Conservation (phyloP, 2,329 filamentous ascomycete genomes). For the Cercospora sp. region DNA sequence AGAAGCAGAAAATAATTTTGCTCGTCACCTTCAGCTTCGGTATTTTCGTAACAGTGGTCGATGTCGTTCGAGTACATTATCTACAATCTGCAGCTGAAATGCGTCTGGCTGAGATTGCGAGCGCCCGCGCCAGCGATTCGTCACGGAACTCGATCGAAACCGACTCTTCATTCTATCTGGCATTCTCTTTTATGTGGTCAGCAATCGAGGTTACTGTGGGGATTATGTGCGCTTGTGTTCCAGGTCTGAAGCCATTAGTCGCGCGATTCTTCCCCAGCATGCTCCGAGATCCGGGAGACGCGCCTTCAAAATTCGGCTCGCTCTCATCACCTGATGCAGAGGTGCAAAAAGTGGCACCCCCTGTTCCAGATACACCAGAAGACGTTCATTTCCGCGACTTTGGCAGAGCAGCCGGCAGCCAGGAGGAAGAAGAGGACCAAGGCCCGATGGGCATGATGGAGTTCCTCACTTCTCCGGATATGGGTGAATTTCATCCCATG, state of each 20-base stretch:
- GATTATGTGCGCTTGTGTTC: constrained; percentile 89
- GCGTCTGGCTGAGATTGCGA: constrained; percentile 45
- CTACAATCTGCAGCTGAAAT: constrained; percentile 68
- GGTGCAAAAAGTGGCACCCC: constrained; percentile 15
- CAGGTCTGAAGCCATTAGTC: constrained; percentile 83
- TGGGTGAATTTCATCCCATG: constrained; percentile 36
- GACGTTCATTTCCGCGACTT: constrained; percentile 33
- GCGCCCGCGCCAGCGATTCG: not conserved
- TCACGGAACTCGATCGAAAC: constrained; percentile 44
- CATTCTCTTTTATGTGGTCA: constrained; percentile 83
- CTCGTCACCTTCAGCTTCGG: constrained; percentile 84
- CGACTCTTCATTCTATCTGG: constrained; percentile 70
- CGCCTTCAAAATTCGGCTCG: constrained; percentile 37
- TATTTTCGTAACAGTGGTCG: constrained; percentile 82
- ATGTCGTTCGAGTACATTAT: constrained; percentile 87
- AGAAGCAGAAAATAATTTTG: constrained; percentile 83
- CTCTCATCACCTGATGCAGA: constrained; percentile 24
- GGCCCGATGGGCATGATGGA: constrained; percentile 52
- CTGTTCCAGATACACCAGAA: constrained; percentile 19
- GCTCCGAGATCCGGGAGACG: constrained; percentile 52
- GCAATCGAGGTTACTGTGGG: constrained; percentile 88
- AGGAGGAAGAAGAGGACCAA: constrained; percentile 17
- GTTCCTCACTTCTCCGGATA: constrained; percentile 55
- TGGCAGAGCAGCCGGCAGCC: constrained; percentile 19
- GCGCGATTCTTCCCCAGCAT: constrained; percentile 61